These are phyloP conservation scores for Crithidia sp. DNA, from an alignment of 208 protist genomes.

Conservation along the genomic window DNA sequence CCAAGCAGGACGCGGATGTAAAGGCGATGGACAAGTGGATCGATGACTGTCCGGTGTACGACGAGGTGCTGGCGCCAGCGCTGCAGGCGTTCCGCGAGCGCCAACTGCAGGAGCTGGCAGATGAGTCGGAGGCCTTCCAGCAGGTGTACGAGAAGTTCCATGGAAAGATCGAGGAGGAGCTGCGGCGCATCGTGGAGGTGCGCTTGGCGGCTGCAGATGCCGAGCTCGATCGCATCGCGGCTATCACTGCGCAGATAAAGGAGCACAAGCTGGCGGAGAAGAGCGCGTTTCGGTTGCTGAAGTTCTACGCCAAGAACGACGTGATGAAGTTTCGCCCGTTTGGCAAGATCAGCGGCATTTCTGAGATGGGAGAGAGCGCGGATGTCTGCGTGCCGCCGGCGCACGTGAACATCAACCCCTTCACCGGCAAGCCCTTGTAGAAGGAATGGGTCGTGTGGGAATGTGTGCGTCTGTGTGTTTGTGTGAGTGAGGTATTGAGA, in stretches of 20 bases:
- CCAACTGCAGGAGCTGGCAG: conserved; percentile 61
- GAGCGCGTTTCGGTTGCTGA: conserved; percentile 73
- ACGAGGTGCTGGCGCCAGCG: conserved; percentile 54
- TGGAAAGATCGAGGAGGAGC: conserved; percentile 56
- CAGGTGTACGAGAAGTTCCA: conserved; percentile 48
- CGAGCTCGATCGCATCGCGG: conserved; percentile 62
- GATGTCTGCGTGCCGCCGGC: conserved; percentile 82
- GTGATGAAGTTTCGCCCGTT: conserved; percentile 77
- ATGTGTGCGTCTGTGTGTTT: background rate
- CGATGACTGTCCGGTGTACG: conserved; percentile 79
- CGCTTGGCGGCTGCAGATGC: conserved; percentile 48
- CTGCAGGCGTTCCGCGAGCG: conserved; percentile 80
- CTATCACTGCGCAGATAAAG: conserved; percentile 54
- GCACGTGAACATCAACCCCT: conserved; percentile 86
- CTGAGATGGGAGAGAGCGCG: conserved; percentile 78
- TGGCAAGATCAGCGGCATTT: conserved; percentile 89
- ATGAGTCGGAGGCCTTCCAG: conserved; percentile 64
- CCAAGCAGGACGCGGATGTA: conserved; percentile 60
- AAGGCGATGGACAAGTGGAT: conserved; percentile 72
- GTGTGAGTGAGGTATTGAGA: background rate
- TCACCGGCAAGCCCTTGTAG: conserved; percentile 44
- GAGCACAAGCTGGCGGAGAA: conserved; percentile 80
- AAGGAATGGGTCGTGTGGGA: background rate
- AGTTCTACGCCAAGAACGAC: conserved; percentile 91
- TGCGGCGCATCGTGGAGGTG: conserved; percentile 67